Base-by-base conservation (phyloP, 2,329 filamentous ascomycete genomes). In the Colletotrichum magnum region DNA sequence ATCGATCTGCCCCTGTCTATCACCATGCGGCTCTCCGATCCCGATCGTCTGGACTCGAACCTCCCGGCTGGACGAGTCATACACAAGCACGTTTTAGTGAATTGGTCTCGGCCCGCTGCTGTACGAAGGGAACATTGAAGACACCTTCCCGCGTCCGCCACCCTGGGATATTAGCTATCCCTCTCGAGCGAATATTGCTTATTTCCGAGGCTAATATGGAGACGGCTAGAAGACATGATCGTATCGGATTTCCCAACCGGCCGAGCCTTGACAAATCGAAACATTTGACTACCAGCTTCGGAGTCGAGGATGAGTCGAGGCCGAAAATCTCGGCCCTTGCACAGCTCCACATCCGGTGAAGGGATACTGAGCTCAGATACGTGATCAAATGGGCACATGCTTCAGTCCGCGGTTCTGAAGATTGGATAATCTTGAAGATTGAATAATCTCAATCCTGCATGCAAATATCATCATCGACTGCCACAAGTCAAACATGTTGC, bases 1-100 rank as follows among this genome's bases (percentile, higher is more conserved):
- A 15, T 41, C 50, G 41, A 50, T 56, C 15, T 65, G 54, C 53
- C 66, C 61, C 66, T 68, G 66, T 59, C 66, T 50, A 68, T 65
- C 66, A 59, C 53, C 54, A n/a, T 51, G 39, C 41, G 54, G 54
- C 53, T 68, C 48, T 43, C 28, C 39, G 16, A 54, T 64, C 47
- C 41, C 43, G 61, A 51, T 59, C 15, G 32, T 26, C 2, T 54
- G 51, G 41, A 41, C 18, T 5, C 21, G n/a, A 32, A 7, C 3
- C 16, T 28, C 39, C 47, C 28, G 32, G 28, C 7, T 32, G 13
- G 21, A 51, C 18, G 66, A 65, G 61, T 59, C 61, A 65, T 54
- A 39, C 9, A 32, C 28, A 32, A 9, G 28, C 28, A 32, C 45
- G 18, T 39, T 6, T 12, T 24, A 6, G 12, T 3, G 39, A 26